Evolutionary conservation across 192 early-diverging fungal species (phyloP).

Genomic region (Coemansia sp.): DNA sequence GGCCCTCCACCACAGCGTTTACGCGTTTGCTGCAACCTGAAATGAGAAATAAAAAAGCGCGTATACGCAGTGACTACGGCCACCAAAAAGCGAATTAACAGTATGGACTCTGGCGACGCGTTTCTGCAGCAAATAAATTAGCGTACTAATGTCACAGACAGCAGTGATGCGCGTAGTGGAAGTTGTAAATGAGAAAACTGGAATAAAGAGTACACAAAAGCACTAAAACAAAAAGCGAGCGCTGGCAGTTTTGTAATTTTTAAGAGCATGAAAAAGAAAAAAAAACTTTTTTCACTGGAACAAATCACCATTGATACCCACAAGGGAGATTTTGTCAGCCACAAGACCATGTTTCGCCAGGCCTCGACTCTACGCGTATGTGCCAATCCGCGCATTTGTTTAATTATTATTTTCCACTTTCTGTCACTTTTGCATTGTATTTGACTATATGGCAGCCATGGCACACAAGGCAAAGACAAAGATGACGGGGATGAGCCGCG

Average conservation of each 20-base stretch:
- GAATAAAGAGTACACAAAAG: not conserved
- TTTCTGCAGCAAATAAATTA: too few species aligned
- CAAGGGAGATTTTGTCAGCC: constrained; percentile 9
- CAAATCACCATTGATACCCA: constrained; percentile 5
- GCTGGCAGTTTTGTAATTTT: not conserved
- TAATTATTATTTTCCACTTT: not conserved
- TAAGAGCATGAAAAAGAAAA: not conserved
- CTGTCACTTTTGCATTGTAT: not conserved
- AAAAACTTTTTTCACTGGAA: constrained; percentile 10
- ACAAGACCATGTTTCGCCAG: not conserved
- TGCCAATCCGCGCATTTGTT: not conserved
- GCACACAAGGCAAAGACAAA: constrained; percentile 36
- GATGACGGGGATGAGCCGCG: constrained; percentile 34
- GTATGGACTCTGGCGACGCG: too few species aligned
- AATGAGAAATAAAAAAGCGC: constrained; percentile 2
- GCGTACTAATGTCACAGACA: too few species aligned
- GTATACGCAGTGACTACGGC: too few species aligned
- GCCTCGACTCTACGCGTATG: not conserved
- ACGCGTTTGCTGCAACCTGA: constrained; percentile 6
- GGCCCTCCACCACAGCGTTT: not conserved
- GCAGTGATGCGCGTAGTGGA: too few species aligned
- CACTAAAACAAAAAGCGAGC: not conserved
- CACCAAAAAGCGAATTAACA: too few species aligned
- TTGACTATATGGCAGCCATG: constrained; percentile 7
- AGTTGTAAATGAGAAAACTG: too few species aligned